These are phyloP conservation scores for Evansstolkia leycettana DNA, from an alignment of 495 filamentous ascomycete species.

Conservation along the genomic window DNA sequence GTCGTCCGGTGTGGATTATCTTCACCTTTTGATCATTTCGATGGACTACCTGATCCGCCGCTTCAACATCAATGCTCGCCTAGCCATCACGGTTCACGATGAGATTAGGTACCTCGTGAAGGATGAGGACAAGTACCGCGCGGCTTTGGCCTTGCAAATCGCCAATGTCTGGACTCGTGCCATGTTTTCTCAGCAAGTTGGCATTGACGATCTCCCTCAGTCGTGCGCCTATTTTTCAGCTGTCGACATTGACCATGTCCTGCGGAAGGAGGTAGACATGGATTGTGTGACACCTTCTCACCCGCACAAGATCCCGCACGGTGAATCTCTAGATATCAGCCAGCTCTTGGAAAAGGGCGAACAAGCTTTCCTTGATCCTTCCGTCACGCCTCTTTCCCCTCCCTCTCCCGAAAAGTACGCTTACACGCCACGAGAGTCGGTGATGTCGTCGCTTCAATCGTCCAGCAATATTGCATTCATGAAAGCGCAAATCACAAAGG, in stretches of 20 bases:
- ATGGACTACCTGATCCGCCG: slow-evolving; percentile 92
- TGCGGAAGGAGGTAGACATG: slow-evolving; percentile 97
- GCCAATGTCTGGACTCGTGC: slow-evolving; percentile 94
- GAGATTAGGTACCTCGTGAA: slow-evolving; percentile 91
- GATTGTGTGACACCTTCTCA: slow-evolving; percentile 90
- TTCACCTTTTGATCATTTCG: slow-evolving; percentile 82
- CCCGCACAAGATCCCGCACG: slow-evolving; percentile 62
- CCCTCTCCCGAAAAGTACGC: slow-evolving; percentile 40
- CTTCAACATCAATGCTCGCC: slow-evolving; percentile 70
- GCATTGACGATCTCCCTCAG: slow-evolving; percentile 89
- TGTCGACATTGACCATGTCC: slow-evolving; percentile 83
- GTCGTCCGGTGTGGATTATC: slow-evolving; percentile 91
- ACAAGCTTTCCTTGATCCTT: slow-evolving; percentile 50
- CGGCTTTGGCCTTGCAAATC: slow-evolving; percentile 84
- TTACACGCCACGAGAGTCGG: slow-evolving; percentile 61
- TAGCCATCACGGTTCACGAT: slow-evolving; percentile 93
- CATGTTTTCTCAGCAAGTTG: slow-evolving; percentile 94
- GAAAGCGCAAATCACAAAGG: slow-evolving; percentile 68
- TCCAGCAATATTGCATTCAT: slow-evolving; percentile 52
- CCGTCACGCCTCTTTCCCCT: slow-evolving; percentile 41
- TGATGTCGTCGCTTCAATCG: slow-evolving; percentile 58
- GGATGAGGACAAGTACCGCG: slow-evolving; percentile 74
- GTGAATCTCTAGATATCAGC: slow-evolving; percentile 72
- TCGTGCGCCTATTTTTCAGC: slow-evolving; percentile 91
- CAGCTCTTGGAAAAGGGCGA: slow-evolving; percentile 59